Base-by-base conservation (phyloP, 2,329 filamentous ascomycete genomes). In the Colletotrichum godetiae region DNA sequence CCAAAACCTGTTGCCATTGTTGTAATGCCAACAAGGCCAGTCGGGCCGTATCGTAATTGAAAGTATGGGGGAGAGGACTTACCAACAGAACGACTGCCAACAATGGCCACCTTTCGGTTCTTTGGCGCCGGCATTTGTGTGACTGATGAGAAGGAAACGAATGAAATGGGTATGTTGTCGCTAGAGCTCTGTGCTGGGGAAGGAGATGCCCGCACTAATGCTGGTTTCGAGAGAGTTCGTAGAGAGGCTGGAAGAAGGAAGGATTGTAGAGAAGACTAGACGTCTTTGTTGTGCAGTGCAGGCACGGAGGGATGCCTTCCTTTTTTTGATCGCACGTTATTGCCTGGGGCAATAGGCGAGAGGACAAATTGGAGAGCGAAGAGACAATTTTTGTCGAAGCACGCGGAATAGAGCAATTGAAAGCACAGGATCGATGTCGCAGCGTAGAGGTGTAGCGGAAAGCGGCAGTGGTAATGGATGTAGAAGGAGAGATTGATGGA, bases 41-140 rank as follows among this genome's bases (percentile, higher is more conserved):
- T 22, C 8, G n/a, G 42, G 42, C 3, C 13, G 31, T 10, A 49
- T 27, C 19, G 46, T 57, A 24, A 60, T 61, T 29, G 59, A 12
- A 60, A 66, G n/a, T 10, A 8, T 10, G 12, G 61, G 61, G 35
- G 29, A 33, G n/a, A 33, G 49, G 58, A 83, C 86, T 71, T 79
- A 89, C 88, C 88, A 81, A 98, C 95, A 74, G 95, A 97, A 80
- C 95, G 92, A 86, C 94, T 97, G 86, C 95, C 95, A 76, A 98
- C 95, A 85, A 98, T 96, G 84, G 95, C 95, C 82, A 98, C 93
- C 89, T 98, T 98, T 80, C 95, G 90, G 85, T 97, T 95, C 85
- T 97, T 98, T 72, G 92, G 90, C 60, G 92, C 85, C 77, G 92
- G 88, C 92, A 94, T 94, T 76, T 80, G 53, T 49, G n/a, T 65